Evolutionary conservation across 2,329 filamentous ascomycete species (phyloP).

Genomic region (Teratosphaeria zuluensis): DNA sequence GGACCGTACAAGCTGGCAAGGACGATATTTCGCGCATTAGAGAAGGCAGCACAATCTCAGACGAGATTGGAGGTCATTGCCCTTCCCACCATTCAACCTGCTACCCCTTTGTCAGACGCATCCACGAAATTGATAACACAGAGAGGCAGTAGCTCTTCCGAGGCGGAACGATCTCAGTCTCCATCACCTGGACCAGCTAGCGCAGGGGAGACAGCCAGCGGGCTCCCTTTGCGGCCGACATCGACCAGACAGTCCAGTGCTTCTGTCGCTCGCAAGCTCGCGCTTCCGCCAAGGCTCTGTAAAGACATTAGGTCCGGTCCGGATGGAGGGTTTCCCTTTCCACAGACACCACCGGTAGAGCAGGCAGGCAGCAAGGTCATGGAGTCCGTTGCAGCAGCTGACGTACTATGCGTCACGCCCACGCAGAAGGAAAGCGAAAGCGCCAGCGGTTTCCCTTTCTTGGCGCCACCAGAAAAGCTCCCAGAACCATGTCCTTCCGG

Average conservation of each 20-base stretch:
- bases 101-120: neutral
- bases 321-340: neutral
- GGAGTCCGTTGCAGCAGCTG: neutral
- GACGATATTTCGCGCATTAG: conserved; percentile 6
- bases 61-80: neutral
- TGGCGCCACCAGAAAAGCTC: neutral
- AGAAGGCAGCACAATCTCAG: conserved; percentile 4
- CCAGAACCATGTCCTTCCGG: neutral
- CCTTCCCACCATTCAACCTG: neutral
- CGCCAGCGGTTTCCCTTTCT: neutral
- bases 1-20: conserved; percentile 13
- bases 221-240: neutral
- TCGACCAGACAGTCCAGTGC: neutral
- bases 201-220: neutral
- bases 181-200: neutral
- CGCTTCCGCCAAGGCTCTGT: neutral
- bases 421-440: neutral
- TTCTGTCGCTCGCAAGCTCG: neutral
- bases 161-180: neutral
- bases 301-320: neutral
- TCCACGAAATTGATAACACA: neutral
- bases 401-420: neutral
- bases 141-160: neutral
- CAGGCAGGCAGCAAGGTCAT: neutral
- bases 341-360: neutral